Percentiles rank a stretch among this genome's conserved stretches.
These are phyloP conservation scores for Antrodiella citrinella DNA, from an alignment of 768 basidiomycete genomes.

Conservation along the genomic window DNA sequence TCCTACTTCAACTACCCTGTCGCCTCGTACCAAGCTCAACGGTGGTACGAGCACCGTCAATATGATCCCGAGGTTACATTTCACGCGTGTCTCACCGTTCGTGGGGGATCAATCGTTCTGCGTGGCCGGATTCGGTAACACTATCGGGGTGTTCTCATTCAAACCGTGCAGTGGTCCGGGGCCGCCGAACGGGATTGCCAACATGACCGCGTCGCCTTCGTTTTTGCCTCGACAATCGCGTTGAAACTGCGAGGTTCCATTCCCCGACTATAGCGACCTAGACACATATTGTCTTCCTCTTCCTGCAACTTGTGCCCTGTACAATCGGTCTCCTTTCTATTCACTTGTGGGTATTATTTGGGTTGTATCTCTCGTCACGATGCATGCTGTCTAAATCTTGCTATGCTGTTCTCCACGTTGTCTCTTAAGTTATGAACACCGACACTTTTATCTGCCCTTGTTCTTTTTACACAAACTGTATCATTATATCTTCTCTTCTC, in stretches of 20 bases:
- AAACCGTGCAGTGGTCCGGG: neutral
- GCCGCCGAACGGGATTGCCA: neutral
- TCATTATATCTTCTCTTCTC: too few species aligned
- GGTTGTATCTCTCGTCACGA: neutral
- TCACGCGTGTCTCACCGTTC: constrained; percentile 67
- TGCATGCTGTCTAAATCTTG: neutral
- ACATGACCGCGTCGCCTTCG: neutral
- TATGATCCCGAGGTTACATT: constrained; percentile 57
- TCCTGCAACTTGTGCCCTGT: too few species aligned
- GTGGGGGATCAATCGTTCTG: constrained; percentile 39
- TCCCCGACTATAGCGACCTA: too few species aligned
- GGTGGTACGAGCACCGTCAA: constrained; percentile 2
- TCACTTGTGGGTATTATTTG: neutral
- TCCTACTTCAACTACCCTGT: neutral
- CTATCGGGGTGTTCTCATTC: constrained; percentile 48
- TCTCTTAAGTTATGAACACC: too few species aligned
- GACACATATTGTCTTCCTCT: neutral
- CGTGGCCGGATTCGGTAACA: constrained; percentile 75
- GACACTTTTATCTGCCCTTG: too few species aligned
- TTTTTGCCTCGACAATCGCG: neutral
- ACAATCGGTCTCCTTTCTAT: neutral
- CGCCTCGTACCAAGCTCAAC: neutral
- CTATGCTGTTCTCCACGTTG: too few species aligned
- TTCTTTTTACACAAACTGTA: too few species aligned
- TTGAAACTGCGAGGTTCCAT: too few species aligned